Evolutionary conservation across 306 rosid genomes (phyloP), one percentile per base, ranked within the genome.

Genomic region (Alnus rubra): DNA sequence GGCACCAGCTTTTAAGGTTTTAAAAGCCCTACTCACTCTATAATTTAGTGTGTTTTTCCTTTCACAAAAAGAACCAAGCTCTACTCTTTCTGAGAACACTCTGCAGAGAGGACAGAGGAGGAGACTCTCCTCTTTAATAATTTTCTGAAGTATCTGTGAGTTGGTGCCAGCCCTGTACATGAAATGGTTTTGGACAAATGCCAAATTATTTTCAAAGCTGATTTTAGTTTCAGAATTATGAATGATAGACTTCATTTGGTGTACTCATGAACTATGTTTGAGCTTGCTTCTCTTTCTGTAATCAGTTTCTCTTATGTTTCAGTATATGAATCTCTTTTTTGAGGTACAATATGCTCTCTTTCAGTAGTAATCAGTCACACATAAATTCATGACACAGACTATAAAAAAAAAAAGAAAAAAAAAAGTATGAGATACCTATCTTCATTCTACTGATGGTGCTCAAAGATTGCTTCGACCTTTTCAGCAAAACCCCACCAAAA

Each of bases 361-460:
- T 13, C 2, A 49, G 19, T 16, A 70, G 3, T 15, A 65, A 11
- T n/a, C 54, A 49, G 48, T 48, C 35, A 6, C 74, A 70, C 28
- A 8, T 70, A 19, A 23, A 2, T 48, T 19, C 9, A 18, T 19
- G 52, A 45, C n/a, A 18, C 0, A 69, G 1, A 7, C 8, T 69
- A 30, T 2, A 9, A 8, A 23, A 23, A 0, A 23, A 23, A 23
- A 23, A 23, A n/a, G n/a, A 0, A 23, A 23, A 23, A 3, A 68
- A 4, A 19, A 63, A 9, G 7, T 11, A 39, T 64, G n/a, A 35
- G 50, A 39, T 37, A 67, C 15, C 31, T 16, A 18, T 37, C 48
- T 67, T 67, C 72, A 67, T 9, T 67, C 48, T 11, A 67, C 23
- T 71, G 54, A 68, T 70, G 69, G 71, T 71, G 72, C 74, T 42